Base-by-base conservation (phyloP, 352 stramenopile species). In the Phytophthora multivora region DNA sequence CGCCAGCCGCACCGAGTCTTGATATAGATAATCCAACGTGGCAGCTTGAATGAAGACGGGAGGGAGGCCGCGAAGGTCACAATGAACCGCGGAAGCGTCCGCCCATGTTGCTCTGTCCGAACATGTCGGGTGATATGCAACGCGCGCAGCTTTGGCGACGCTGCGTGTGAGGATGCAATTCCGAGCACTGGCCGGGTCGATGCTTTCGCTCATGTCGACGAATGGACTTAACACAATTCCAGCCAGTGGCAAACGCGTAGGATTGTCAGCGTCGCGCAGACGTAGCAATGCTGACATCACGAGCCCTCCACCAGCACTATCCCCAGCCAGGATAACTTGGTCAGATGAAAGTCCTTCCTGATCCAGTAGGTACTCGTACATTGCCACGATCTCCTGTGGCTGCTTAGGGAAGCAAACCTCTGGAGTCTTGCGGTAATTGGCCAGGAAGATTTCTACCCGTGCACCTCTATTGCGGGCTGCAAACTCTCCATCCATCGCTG, bases 371-470 rank as follows among this genome's bases (percentile, higher is more conserved):
- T 77, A 69, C 35, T 79, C 55, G 46, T 75, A 80, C 23, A 63
- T 70, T 21, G 52, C 31, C 7, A 74, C 15, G 8, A 58, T 53
- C 18, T 83, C 77, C 12, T 83, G 26, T 2, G 58, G 45, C 12
- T 76, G 59, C 3, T 63, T 51, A 2, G 74, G 74, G 48, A 69
- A 83, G 45, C 56, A 58, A 41, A 64, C 40, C 52, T 84, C 74
- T 10, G 74, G 77, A 1, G 62, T 54, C 21, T 84, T 84, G 52
- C 65, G 74, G 48, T 83, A 86, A 62, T 80, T 86, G n/a, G 60
- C 66, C 16, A 84, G 35, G 21, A 84, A 65, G 12, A 84, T 53
- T 10, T 86, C 69, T 6, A 83, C 69, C 23, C 39, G 28, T 4
- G 40, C 33, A n/a, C 48, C 38, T n/a, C 13, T 39, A 16, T 48